phyloP scores from a whole-genome alignment of 106 monocot species.

The Chionographis japonica region DNA sequence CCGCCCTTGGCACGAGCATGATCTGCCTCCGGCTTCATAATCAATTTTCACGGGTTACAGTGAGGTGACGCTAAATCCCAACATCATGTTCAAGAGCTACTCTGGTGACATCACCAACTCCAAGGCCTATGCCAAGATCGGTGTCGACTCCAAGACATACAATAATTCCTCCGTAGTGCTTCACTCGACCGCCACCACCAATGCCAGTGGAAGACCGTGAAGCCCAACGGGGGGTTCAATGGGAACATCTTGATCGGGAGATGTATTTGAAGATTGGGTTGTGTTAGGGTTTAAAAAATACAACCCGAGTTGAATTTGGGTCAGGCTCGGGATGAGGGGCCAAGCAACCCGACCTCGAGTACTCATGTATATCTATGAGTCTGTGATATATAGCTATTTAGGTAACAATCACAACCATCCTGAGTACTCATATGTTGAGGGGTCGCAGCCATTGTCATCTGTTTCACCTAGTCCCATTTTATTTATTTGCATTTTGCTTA shows the following conservation, averaged over 20 bases:
- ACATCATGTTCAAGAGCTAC: conserved; percentile 69
- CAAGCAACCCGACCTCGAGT: too few relatives aligned
- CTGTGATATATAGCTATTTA: too few relatives aligned
- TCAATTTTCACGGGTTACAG: conserved; percentile 78
- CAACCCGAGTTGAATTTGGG: too few relatives aligned
- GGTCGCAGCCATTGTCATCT: too few relatives aligned
- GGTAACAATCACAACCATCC: too few relatives aligned
- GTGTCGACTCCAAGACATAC: conserved; percentile 40
- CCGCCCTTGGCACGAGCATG: conserved; percentile 43
- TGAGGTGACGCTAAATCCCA: conserved; percentile 24
- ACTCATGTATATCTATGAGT: too few relatives aligned
- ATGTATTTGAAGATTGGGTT: too few relatives aligned
- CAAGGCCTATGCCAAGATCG: conserved; percentile 23
- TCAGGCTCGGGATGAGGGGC: too few relatives aligned
- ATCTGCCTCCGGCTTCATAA: conserved; percentile 35
- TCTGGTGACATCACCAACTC: conserved; percentile 25
- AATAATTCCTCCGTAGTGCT: conserved; percentile 21
- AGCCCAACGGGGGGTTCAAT: conserved; percentile 28
- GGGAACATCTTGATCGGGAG: conserved; percentile 38
- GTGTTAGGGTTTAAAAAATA: too few relatives aligned
- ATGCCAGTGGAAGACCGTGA: conserved; percentile 1
- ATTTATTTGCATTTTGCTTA: too few relatives aligned
- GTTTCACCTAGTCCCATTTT: too few relatives aligned
- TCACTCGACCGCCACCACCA: background rate
- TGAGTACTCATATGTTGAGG: too few relatives aligned